A percentile compares a stretch with the other conserved stretches of the same genome.
phyloP scores from a whole-genome alignment of 1,284 basidiomycete species.

The Sanghuangporus sanghuang region DNA sequence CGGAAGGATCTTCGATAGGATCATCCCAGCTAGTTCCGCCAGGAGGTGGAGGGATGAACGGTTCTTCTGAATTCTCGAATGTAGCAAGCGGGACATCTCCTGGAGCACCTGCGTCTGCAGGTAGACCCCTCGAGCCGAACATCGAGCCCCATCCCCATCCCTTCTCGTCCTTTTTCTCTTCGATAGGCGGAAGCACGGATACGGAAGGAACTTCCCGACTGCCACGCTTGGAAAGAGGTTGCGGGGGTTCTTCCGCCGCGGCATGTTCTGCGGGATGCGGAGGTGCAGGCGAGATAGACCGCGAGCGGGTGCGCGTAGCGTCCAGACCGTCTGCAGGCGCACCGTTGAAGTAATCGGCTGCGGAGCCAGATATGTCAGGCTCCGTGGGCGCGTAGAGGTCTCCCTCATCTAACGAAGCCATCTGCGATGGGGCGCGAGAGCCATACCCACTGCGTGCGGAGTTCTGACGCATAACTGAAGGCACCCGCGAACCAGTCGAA shows the following conservation, averaged over 20 bases:
- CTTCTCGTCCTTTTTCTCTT: background rate
- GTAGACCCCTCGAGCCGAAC: background rate
- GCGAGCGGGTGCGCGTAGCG: background rate
- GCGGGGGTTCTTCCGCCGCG: background rate
- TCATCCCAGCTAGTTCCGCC: background rate
- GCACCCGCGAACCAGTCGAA: slow-evolving; percentile 2
- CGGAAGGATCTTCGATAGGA: background rate
- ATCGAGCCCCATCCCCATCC: slow-evolving; percentile 1
- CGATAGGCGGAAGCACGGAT: background rate
- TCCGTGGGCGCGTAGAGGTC: background rate
- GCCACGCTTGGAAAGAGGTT: background rate
- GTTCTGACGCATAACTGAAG: slow-evolving; percentile 3
- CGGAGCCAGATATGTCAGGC: background rate
- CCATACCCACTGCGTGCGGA: slow-evolving; percentile 6
- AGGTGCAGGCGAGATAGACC: slow-evolving; percentile 4
- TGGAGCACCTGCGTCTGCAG: background rate
- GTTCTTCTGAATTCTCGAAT: background rate
- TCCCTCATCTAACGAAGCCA: slow-evolving; percentile 6
- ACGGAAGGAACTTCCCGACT: slow-evolving; percentile 2
- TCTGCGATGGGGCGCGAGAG: slow-evolving; percentile 5
- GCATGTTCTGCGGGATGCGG: background rate
- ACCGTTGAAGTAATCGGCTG: background rate
- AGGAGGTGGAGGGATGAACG: slow-evolving; percentile 2
- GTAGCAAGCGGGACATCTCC: slow-evolving; percentile 5
- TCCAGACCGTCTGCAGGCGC: background rate